A percentile compares a stretch with the other conserved stretches of the same genome.
Evolutionary conservation across 306 rosid genomes (phyloP).

Genomic region (Trifolium dubium): DNA sequence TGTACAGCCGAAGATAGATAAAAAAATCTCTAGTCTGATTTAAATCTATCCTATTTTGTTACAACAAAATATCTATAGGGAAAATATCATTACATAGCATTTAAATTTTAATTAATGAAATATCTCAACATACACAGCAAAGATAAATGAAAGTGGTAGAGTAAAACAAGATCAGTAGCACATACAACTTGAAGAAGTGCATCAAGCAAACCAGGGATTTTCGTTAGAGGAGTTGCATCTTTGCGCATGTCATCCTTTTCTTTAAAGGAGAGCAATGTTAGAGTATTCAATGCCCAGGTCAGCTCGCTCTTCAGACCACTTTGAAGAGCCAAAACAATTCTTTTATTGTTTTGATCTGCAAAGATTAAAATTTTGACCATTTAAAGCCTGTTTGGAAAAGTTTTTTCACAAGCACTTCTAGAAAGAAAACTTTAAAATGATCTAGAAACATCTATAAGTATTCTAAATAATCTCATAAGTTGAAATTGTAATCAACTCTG

Average conservation of each 20-base stretch:
- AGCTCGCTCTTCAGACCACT: constrained; percentile 98
- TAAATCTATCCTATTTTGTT: background rate
- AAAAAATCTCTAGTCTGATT: background rate
- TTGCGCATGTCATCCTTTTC: constrained; percentile 92
- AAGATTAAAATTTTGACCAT: constrained; percentile 1
- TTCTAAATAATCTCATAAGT: constrained; percentile 3
- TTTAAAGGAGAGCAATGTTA: constrained; percentile 86
- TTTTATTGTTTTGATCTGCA: constrained; percentile 91
- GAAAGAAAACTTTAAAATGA: background rate
- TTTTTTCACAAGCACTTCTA: background rate
- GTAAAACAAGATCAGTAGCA: constrained; percentile 22
- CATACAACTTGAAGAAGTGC: constrained; percentile 97
- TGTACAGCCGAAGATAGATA: background rate
- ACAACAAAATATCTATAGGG: background rate
- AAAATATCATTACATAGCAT: background rate
- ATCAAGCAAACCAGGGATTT: constrained; percentile 94
- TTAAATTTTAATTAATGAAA: background rate
- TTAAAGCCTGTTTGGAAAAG: background rate
- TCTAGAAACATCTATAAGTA: background rate
- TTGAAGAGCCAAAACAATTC: constrained; percentile 92
- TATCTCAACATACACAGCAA: background rate
- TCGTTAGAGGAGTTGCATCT: constrained; percentile 82
- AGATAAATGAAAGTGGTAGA: constrained; percentile 13
- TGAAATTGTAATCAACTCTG: background rate
- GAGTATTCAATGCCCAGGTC: constrained; percentile 93